Evolutionary conservation across 768 basidiomycete species (phyloP), one percentile per base, ranked within the genome.

Genomic region (Candolleomyces aberdarensis): DNA sequence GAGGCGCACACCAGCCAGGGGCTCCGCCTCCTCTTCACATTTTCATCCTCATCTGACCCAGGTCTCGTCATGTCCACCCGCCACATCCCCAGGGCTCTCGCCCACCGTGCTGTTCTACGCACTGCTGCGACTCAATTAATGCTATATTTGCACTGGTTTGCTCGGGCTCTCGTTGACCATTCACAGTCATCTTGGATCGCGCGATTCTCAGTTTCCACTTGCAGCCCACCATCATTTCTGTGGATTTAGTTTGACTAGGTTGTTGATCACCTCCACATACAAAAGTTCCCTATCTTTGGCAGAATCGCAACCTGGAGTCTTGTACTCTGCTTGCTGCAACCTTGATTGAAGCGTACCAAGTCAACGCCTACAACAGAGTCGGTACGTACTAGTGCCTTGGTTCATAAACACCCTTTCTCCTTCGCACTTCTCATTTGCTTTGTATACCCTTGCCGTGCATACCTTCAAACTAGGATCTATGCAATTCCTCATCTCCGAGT

Each of bases 321-420:
- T 83, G 94, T 52, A 74, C 84, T 5, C 78, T 86, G 5, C 97
- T 96, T 29, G 84, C 88, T 43, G 93, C 86, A 22, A 86, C 91
- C 5, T 81, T 95, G 56, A 86, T 93, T 49, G 96, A 96, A 15
- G 84, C 98, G 5, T 99, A 97, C 78, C 91, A 97, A 74, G 98
- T 98, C 80, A 98, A 98, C 79, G 98, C 97, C 47, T 94, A 96
- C 71, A 96, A 98, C 71, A 87, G n/a, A n/a, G n/a, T 98, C 64
- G 96, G 96, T 97, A 66, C 65, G 91, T 81, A 9, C 40, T 39
- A 19, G n/a, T n/a, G 48, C 9, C 9, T 17, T 40, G 56, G 43
- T 48, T 22, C 39, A 53, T 46, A 10, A n/a, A 41, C 55, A 51
- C 17, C 8, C n/a, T 43, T 26, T 2, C 47, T 3, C 29, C 10